A percentile compares a stretch with the other conserved stretches of the same genome.
Evolutionary conservation across 176 grass and related monocot genomes (phyloP).

Genomic region (Cymbopogon citratus): DNA sequence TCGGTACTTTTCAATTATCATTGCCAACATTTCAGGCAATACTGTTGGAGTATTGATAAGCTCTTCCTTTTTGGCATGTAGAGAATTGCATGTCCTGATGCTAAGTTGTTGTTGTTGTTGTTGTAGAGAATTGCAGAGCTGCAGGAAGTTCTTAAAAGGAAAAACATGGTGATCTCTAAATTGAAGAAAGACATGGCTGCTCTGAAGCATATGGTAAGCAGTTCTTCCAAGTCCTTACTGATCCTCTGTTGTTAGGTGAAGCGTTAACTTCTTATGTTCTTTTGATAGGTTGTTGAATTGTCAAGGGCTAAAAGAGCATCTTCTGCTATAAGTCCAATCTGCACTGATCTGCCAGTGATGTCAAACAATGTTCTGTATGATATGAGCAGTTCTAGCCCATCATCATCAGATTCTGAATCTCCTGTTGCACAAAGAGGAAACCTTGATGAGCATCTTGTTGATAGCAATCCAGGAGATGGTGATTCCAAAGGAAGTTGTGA

Average conservation of each 20-base stretch:
- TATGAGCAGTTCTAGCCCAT: constrained; percentile 56
- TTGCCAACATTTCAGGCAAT: background rate
- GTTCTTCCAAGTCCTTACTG: background rate
- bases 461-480: background rate
- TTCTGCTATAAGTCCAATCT: constrained; percentile 31
- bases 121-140: constrained; percentile 77
- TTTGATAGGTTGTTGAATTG: constrained; percentile 66
- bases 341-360: constrained; percentile 56
- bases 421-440: constrained; percentile 34
- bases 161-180: constrained; percentile 82
- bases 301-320: constrained; percentile 62
- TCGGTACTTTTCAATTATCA: background rate
- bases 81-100: constrained; percentile 79
- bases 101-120: too few relatives aligned
- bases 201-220: constrained; percentile 66
- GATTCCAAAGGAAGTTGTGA: constrained; percentile 1
- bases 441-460: constrained; percentile 15
- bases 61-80: constrained; percentile 25
- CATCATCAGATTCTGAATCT: constrained; percentile 83
- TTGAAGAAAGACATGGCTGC: constrained; percentile 73
- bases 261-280: background rate
- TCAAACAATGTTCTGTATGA: constrained; percentile 84
- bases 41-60: background rate
- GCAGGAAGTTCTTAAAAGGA: constrained; percentile 70
- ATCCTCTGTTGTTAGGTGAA: background rate